Evolutionary conservation across 2,329 filamentous ascomycete species (phyloP).

Genomic region (Xylaria hypoxylon): DNA sequence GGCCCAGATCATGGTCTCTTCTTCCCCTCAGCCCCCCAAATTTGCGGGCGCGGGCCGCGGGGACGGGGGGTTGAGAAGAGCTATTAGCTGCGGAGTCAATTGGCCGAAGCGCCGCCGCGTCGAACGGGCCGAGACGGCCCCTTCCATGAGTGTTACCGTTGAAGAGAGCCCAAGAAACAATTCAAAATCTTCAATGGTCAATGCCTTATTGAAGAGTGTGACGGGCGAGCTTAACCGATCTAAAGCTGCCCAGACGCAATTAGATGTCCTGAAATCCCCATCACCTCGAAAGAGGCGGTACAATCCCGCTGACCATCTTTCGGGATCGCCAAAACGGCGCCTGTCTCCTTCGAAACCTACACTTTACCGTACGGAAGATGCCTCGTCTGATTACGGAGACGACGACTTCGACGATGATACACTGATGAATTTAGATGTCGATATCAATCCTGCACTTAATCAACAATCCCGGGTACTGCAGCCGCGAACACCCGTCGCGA

Average conservation of each 20-base stretch:
- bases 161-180: conserved; percentile 58
- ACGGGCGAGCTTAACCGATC: conserved; percentile 63
- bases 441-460: conserved; percentile 41
- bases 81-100: conserved; percentile 75
- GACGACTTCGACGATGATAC: conserved; percentile 71
- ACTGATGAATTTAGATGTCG: conserved; percentile 66
- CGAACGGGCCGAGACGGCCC: conserved; percentile 59
- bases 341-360: conserved; percentile 42
- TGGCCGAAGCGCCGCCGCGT: conserved; percentile 78
- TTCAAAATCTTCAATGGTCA: conserved; percentile 69
- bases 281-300: conserved; percentile 57
- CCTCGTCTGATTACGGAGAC: conserved; percentile 64
- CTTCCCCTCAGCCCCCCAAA: conserved; percentile 72
- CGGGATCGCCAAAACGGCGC: conserved; percentile 38
- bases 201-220: conserved; percentile 75
- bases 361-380: conserved; percentile 32
- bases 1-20: conserved; percentile 75
- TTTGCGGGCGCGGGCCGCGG: conserved; percentile 55
- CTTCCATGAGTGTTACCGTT: conserved; percentile 50
- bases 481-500: conserved; percentile 34
- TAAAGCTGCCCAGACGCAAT: conserved; percentile 50
- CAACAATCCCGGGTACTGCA: conserved; percentile 39
- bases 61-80: conserved; percentile 67
- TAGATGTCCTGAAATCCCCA: conserved; percentile 55
- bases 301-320: conserved; percentile 35